Percentiles rank a stretch among this genome's conserved stretches.
Evolutionary conservation across 1,284 basidiomycete species (phyloP).

Genomic region (Apiotrichum montevideense): DNA sequence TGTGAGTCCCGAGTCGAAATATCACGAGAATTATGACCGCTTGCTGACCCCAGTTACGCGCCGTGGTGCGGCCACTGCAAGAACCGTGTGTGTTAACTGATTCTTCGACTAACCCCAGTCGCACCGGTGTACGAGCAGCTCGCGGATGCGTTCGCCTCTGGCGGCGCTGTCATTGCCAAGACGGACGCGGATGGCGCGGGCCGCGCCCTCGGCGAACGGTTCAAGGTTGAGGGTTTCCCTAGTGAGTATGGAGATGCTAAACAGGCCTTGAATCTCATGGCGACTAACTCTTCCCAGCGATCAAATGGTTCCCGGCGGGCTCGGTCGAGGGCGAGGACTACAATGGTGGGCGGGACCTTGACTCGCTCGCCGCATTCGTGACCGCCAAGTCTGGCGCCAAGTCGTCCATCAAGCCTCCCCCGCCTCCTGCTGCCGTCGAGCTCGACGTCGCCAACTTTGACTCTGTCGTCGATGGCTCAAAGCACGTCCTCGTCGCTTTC

Average conservation of each 20-base stretch:
- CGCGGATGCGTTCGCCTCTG: constrained; percentile 68
- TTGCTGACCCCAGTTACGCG: constrained; percentile 32
- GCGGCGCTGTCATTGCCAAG: constrained; percentile 84
- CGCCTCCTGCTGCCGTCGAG: constrained; percentile 65
- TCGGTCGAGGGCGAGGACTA: constrained; percentile 65
- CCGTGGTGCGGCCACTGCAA: constrained; percentile 51
- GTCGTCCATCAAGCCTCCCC: constrained; percentile 75
- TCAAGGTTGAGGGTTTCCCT: constrained; percentile 76
- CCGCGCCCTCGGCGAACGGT: constrained; percentile 53
- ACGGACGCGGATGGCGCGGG: constrained; percentile 86
- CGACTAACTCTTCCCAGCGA: constrained; percentile 51
- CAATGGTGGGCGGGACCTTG: constrained; percentile 72
- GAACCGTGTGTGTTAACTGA: constrained; percentile 30
- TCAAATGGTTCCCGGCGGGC: constrained; percentile 79
- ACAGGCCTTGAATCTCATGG: too few species aligned
- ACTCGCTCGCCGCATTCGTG: constrained; percentile 69
- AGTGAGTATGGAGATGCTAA: constrained; percentile 53
- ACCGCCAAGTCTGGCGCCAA: constrained; percentile 69
- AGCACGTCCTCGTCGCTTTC: constrained; percentile 85
- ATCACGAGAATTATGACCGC: not conserved
- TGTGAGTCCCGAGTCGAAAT: constrained; percentile 54
- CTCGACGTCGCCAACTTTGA: constrained; percentile 70
- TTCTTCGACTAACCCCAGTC: constrained; percentile 54
- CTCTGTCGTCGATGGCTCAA: constrained; percentile 62
- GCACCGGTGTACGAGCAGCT: constrained; percentile 83